A percentile compares a stretch with the other conserved stretches of the same genome.
These are phyloP conservation scores for Suhomyces sp. DNA, from an alignment of 805 yeast genomes.

Conservation along the genomic window DNA sequence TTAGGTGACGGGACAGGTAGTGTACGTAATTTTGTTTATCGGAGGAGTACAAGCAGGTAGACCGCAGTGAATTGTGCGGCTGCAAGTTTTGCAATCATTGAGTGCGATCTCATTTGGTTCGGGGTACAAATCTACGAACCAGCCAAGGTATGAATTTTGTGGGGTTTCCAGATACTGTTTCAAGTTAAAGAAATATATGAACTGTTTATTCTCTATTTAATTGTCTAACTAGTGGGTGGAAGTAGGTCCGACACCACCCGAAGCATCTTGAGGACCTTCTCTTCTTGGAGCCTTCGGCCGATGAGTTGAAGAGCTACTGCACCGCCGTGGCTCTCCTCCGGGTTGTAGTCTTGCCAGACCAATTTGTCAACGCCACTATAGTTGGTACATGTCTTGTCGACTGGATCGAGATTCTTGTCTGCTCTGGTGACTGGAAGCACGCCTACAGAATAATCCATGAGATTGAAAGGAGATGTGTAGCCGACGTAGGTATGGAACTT, in stretches of 20 bases:
- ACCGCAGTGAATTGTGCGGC: too few relatives aligned
- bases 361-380: constrained; percentile 43
- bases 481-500: constrained; percentile 36
- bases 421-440: constrained; percentile 58
- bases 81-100: background rate
- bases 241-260: constrained; percentile 16
- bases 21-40: too few relatives aligned
- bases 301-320: constrained; percentile 67
- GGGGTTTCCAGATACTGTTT: background rate
- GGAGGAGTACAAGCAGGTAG: too few relatives aligned
- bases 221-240: background rate
- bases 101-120: too few relatives aligned
- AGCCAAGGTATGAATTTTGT: background rate
- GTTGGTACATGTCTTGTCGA: constrained; percentile 22
- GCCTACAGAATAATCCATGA: constrained; percentile 23
- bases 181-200: too few relatives aligned
- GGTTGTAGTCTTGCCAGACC: constrained; percentile 42
- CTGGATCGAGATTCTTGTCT: constrained; percentile 39
- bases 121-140: too few relatives aligned
- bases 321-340: constrained; percentile 53
- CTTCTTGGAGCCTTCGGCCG: constrained; percentile 60
- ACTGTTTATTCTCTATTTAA: background rate
- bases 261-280: constrained; percentile 53
- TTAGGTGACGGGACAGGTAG: too few relatives aligned
- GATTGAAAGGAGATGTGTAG: constrained; percentile 46